A percentile compares a stretch with the other conserved stretches of the same genome.
Conservation (phyloP, 1,284 basidiomycete genomes). For the Trametes pubescens region DNA sequence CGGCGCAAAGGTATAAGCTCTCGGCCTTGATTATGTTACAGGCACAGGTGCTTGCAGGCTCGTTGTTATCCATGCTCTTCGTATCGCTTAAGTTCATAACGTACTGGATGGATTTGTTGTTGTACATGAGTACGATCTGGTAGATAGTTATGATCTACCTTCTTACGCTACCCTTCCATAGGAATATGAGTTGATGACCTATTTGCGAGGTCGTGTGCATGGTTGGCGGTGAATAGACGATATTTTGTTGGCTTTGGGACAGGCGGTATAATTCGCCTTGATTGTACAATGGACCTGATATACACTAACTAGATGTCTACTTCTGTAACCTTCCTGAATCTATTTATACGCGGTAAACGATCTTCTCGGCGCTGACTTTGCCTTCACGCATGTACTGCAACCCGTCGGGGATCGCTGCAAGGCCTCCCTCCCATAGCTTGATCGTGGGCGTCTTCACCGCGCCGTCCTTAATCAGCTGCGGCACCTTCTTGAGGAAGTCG, state of each 20-base stretch:
- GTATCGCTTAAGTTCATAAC: neutral
- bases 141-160: no score
- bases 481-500: conserved; percentile 37
- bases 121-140: neutral
- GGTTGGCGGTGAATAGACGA: no score
- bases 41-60: neutral
- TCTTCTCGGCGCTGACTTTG: conserved; percentile 40
- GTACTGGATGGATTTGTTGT: neutral
- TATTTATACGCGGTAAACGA: conserved; percentile 36
- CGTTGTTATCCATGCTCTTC: neutral
- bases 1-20: conserved; percentile 57
- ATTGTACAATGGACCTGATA: no score
- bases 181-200: no score
- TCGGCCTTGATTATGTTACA: no score
- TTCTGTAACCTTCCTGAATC: no score
- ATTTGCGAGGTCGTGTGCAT: no score
- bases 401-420: conserved; percentile 34
- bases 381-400: conserved; percentile 39
- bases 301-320: no score
- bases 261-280: no score
- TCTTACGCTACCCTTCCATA: no score
- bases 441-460: conserved; percentile 34
- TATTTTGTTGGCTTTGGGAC: no score
- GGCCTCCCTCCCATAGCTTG: conserved; percentile 37
- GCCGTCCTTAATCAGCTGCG: conserved; percentile 32